These are phyloP conservation scores for Naganishia onofrii DNA, from an alignment of 768 basidiomycete genomes.

Conservation along the genomic window DNA sequence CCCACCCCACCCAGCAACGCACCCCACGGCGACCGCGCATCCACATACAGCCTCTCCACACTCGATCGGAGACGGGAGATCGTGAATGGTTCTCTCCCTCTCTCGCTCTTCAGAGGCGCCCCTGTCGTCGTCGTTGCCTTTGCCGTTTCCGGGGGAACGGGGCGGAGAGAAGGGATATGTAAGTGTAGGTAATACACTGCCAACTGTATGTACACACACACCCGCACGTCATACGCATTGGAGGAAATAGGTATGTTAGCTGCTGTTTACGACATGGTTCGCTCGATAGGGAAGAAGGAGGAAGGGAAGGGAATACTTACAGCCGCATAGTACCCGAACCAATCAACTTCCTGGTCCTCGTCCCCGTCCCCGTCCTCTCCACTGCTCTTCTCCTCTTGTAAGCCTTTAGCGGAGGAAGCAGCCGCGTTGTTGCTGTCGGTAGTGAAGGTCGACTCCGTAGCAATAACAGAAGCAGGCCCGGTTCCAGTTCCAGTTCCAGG, in stretches of 20 bases:
- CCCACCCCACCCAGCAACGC: conserved; percentile 12
- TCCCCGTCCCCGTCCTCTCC: neutral
- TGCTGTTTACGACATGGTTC: too few relatives aligned
- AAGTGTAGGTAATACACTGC: conserved; percentile 8
- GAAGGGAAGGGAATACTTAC: too few relatives aligned
- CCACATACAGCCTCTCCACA: conserved; percentile 34
- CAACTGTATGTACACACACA: neutral
- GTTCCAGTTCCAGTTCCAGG: too few relatives aligned
- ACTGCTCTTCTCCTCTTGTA: neutral
- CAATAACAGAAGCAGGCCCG: neutral
- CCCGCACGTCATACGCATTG: too few relatives aligned
- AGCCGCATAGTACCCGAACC: conserved; percentile 21
- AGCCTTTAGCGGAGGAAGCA: neutral
- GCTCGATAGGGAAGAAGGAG: too few relatives aligned
- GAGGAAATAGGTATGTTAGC: too few relatives aligned
- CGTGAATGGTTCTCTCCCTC: conserved; percentile 34
- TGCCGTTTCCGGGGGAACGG: neutral
- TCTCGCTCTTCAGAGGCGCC: too few relatives aligned
- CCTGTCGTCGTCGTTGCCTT: too few relatives aligned
- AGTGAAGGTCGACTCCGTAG: too few relatives aligned
- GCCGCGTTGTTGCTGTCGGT: too few relatives aligned
- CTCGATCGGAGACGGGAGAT: conserved; percentile 30
- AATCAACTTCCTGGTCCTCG: conserved; percentile 4
- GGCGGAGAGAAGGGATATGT: conserved; percentile 1
- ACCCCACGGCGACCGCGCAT: conserved; percentile 32